Evolutionary conservation across 371 early-diverging fungal species (phyloP), one percentile per base, ranked within the genome.

Genomic region (Enterocytospora artemiae): DNA sequence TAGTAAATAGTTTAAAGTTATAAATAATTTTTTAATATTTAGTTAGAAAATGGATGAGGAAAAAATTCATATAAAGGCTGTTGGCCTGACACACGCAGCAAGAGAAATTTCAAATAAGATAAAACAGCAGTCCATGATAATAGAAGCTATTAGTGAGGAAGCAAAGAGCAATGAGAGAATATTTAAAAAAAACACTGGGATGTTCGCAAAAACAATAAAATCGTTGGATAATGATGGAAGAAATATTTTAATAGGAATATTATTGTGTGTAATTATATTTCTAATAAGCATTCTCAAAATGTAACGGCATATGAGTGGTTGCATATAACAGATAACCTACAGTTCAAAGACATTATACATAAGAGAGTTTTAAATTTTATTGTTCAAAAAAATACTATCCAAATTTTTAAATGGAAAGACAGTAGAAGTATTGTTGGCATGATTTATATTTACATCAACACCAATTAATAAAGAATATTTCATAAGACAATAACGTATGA

Each of bases 341-440:
- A 37, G 5, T 37, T 37, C 4, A 46, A n/a, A 22, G 22, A 46
- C 12, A 9, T 9, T 22, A 46, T 46, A 18, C 9, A 46, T 46
- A 22, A 9, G 5, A 9, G 5, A 52, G 20, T 28, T 66, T 30
- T 14, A 2, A 22, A 7, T 67, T 62, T 72, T 16, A 75, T 50
- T 28, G 68, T 69, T n/a, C n/a, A n/a, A n/a, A n/a, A n/a, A n/a
- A n/a, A n/a, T n/a, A n/a, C n/a, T n/a, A n/a, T n/a, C n/a, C n/a
- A n/a, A n/a, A n/a, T n/a, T n/a, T n/a, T n/a, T n/a, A n/a, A n/a
- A n/a, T n/a, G n/a, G n/a, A n/a, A n/a, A n/a, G n/a, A n/a, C n/a
- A n/a, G n/a, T n/a, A n/a, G n/a, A n/a, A n/a, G n/a, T n/a, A n/a
- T n/a, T n/a, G n/a, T n/a, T n/a, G n/a, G n/a, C n/a, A n/a, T n/a